Evolutionary conservation across 768 basidiomycete species (phyloP).

Genomic region (Podaxis sp.): DNA sequence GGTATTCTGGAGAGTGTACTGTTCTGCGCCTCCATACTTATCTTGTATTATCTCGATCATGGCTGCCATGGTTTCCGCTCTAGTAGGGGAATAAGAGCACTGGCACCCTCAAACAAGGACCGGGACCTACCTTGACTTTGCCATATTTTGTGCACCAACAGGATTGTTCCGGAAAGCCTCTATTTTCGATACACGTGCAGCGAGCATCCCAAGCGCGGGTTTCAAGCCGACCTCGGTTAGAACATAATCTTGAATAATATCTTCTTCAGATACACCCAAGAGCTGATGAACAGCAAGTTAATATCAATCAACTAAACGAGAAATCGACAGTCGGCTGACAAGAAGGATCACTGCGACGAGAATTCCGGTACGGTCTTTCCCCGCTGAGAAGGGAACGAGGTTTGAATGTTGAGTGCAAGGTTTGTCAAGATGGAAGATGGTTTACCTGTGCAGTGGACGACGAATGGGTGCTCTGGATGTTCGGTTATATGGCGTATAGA

Average conservation of each 20-base stretch:
- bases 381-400: conserved; percentile 22
- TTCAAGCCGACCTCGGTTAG: conserved; percentile 34
- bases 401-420: neutral
- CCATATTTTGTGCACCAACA: conserved; percentile 31
- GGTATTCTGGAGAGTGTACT: conserved; percentile 26
- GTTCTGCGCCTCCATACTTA: conserved; percentile 33
- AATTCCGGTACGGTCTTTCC: conserved; percentile 40
- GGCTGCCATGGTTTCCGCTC: conserved; percentile 32
- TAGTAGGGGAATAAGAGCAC: conserved; percentile 12
- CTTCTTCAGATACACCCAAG: conserved; percentile 33
- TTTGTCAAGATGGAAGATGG: neutral
- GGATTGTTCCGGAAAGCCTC: conserved; percentile 28
- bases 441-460: conserved; percentile 41
- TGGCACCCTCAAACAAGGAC: neutral
- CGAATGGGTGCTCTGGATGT: conserved; percentile 30
- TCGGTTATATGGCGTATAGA: conserved; percentile 35
- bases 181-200: conserved; percentile 25
- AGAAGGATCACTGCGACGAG: conserved; percentile 31
- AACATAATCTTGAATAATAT: conserved; percentile 36
- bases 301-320: neutral
- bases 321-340: conserved; percentile 16
- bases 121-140: conserved; percentile 23
- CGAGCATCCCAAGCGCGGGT: conserved; percentile 26
- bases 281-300: conserved; percentile 21
- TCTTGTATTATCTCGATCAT: conserved; percentile 25